Base-by-base conservation (phyloP, 2,329 filamentous ascomycete species). In the Tolypocladium sp. region DNA sequence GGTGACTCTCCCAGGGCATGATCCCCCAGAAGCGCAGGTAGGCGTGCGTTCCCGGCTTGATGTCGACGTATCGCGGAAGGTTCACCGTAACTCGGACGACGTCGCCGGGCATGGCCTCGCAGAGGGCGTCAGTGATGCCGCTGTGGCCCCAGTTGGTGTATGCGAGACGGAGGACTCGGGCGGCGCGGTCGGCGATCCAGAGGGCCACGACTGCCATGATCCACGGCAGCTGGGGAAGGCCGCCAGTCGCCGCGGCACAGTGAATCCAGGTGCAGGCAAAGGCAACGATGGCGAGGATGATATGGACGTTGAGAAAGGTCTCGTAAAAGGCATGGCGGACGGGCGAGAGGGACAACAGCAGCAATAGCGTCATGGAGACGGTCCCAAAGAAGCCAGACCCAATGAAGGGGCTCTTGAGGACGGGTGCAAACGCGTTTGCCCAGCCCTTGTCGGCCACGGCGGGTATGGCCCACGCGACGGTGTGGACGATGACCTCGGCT, bases 261-360 rank as follows among this genome's bases (percentile, higher is more conserved):
- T 97, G 94, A 42, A 92, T 77, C 82, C 87, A 94, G 10, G 92
- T 86, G 67, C 86, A 87, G 59, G 83, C 78, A 56, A 97, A 82
- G 55, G 80, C 77, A 58, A 90, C 69, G 41, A 88, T 73, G 44
- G 87, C 91, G 56, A 96, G 76, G 42, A 90, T 72, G 65, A 96
- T 92, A 75, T 97, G 94, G 37, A 88, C 75, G 70, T 90, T 91
- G 66, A 97, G 82, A 76, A 99, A 99, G 1, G 91, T 95, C 76
- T 99, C 94, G 77, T 99, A 99, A 71, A 96, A 97, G 44, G 92
- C 92, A 73, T 97, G 93, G 62, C 94, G 87, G 57, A 99, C 70
- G 0, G 92, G 88, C 2, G 91, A 93, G 58, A 89, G 77, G 12
- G 91, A 88, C 35, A 88, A 78, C 57, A 96, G 68, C 58, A 89